Percentiles rank a stretch among this genome's conserved stretches.
Evolutionary conservation across 139 green algal genomes (phyloP).

Genomic region (Gonium pectorale): DNA sequence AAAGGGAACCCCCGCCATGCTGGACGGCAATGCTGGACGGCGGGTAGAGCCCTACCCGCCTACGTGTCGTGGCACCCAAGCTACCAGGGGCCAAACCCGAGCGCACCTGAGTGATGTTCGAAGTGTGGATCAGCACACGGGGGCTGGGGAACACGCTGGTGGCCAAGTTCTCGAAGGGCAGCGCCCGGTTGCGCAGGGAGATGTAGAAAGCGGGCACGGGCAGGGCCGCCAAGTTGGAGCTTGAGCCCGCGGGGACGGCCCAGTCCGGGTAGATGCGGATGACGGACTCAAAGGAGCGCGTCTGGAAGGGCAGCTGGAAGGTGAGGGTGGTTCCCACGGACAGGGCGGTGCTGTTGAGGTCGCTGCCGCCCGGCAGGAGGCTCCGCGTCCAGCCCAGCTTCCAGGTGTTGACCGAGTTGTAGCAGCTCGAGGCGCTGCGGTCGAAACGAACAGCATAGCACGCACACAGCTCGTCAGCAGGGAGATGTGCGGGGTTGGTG

Average conservation of each 20-base stretch:
- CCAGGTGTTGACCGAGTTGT: constrained; percentile 1
- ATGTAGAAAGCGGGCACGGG: constrained; percentile 16
- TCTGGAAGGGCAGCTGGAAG: background rate
- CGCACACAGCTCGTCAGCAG: too few relatives aligned
- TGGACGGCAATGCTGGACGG: too few relatives aligned
- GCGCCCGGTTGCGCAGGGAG: background rate
- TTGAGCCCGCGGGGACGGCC: background rate
- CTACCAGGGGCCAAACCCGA: too few relatives aligned
- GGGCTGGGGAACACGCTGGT: too few relatives aligned
- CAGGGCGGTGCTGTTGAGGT: background rate
- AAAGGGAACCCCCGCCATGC: too few relatives aligned
- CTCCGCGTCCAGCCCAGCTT: background rate
- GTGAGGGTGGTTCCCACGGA: background rate
- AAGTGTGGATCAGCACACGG: constrained; percentile 1
- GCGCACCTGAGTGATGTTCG: background rate
- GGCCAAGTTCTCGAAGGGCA: background rate
- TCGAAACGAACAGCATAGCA: background rate
- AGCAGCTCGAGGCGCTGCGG: background rate
- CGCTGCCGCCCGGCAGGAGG: background rate
- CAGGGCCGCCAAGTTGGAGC: too few relatives aligned
- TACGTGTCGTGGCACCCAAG: too few relatives aligned
- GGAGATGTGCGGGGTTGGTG: too few relatives aligned
- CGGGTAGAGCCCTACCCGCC: too few relatives aligned
- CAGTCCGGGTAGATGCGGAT: constrained; percentile 20
- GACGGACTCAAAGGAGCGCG: background rate